Evolutionary conservation across 352 stramenopile genomes (phyloP).

Genomic region (Pythium chondricola): DNA sequence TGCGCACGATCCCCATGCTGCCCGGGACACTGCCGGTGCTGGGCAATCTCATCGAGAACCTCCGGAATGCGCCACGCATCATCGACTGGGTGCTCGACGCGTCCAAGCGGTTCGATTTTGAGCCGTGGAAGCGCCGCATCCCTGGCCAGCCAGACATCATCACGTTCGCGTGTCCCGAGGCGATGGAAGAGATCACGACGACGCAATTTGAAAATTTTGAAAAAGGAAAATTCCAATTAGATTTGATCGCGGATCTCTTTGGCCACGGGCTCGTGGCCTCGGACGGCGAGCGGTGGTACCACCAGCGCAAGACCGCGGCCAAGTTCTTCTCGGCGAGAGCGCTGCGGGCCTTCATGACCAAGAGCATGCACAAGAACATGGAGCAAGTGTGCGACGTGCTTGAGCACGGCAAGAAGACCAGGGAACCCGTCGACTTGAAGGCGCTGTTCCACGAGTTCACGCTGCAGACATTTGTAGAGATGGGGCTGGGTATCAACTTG

Average conservation of each 20-base stretch:
- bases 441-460: constrained; percentile 43
- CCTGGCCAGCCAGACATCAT: constrained; percentile 11
- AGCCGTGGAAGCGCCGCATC: constrained; percentile 19
- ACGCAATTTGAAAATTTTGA: constrained; percentile 30
- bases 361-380: constrained; percentile 7
- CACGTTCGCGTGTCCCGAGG: constrained; percentile 14
- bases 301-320: constrained; percentile 23
- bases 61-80: neutral
- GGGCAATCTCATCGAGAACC: constrained; percentile 1
- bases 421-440: constrained; percentile 10
- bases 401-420: neutral
- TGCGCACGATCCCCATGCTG: neutral
- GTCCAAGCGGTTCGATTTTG: constrained; percentile 3
- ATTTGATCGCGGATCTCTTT: constrained; percentile 14
- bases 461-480: constrained; percentile 45
- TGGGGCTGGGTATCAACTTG: constrained; percentile 41
- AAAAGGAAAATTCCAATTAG: constrained; percentile 16
- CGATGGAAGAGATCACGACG: constrained; percentile 23
- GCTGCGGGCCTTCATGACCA: constrained; percentile 17
- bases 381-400: constrained; percentile 1
- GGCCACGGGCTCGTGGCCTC: constrained; percentile 17
- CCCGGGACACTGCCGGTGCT: neutral
- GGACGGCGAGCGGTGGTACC: constrained; percentile 26
- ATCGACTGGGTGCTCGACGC: constrained; percentile 39
- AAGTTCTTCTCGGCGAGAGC: constrained; percentile 27